Evolutionary conservation across 768 basidiomycete genomes (phyloP), one percentile per base, ranked within the genome.

Genomic region (Macrolepiota albuminosa): DNA sequence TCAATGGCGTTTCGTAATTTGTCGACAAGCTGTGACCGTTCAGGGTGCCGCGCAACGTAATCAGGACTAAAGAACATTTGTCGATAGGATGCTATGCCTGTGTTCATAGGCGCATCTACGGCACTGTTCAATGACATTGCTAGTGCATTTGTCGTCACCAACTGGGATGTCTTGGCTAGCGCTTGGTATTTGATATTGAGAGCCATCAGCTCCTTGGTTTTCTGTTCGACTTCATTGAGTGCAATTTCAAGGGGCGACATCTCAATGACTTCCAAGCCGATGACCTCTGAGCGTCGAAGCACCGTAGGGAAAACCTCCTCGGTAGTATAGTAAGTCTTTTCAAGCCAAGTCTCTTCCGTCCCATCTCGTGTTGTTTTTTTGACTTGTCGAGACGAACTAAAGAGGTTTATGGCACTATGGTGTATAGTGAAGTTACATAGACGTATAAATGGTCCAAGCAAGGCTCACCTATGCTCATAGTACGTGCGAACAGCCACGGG

Each of bases 261-360:
- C 70, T 95, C 90, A 54, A 84, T 76, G 21, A 88, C 75, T 47
- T 86, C 82, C 47, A 85, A 73, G 40, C 82, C 84, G 34, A 93
- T 76, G 46, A 98, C 84, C 68, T 97, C 95, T 1, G 93, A 94
- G 26, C 96, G 84, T 36, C 91, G 85, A 40, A 98, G 81, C 3
- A 98, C 90, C 0, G 94, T 95, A 0, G 96, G 96, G 75, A 95
- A 95, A 4, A 84, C 81, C 65, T 93, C 90, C 71, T 95, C 92
- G 0, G 92, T 94, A 3, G 87, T 90, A 69, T 84, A 88, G 66
- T 84, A 87, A 0, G 90, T 93, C 76, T 96, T 98, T 70, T 97
- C 95, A 0, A 88, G 73, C 94, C 94, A 97, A 1, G 81, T 71
- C 70, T 92, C 89, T 69, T 91, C 88, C 33, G 74, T 76, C 8